Base-by-base conservation (phyloP, 108 stramenopile genomes). In the Cyclotella choctawhatcheeana region DNA sequence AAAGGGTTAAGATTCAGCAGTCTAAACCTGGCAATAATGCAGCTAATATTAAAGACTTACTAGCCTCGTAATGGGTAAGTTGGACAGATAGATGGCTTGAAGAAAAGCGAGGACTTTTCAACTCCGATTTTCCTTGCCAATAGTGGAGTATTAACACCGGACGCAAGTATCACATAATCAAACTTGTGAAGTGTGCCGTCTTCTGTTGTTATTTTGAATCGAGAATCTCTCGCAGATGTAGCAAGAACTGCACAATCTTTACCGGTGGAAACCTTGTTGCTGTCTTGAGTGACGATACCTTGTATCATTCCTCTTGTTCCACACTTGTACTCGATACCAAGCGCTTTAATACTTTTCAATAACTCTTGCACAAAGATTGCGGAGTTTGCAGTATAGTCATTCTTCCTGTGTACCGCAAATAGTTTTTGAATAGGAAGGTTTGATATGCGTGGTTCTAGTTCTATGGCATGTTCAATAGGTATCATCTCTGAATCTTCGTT, bases 31-130 rank as follows among this genome's bases (percentile, higher is more conserved):
- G n/a, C n/a, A n/a, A n/a, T n/a, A n/a, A n/a, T n/a, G n/a, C n/a
- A n/a, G n/a, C n/a, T n/a, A n/a, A n/a, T n/a, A n/a, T n/a, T n/a
- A n/a, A n/a, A n/a, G n/a, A n/a, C n/a, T n/a, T n/a, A n/a, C n/a
- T 59, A 84, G n/a, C 83, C 83, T 22, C 83, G 63, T 26, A 84
- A 66, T 33, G 83, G 83, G 53, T 84, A 84, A 1, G 82, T 83
- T 26, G 86, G 86, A 53, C 77, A 68, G 35, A 69, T 74, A 1
- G 55, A 56, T 30, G 55, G 55, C 55, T 30, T 1, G n/a, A 56
- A 56, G n/a, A 56, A 16, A 31, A 30, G 31, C 20, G 27, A 14
- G 31, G 55, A 12, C 32, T 65, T 58, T 18, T 76, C 75, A 17
- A 62, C 71, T 16, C 29, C 62, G 21, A 84, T 55, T 45, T 77